Percentiles rank a stretch among this genome's conserved stretches.
phyloP scores from a whole-genome alignment of 2,329 filamentous ascomycete species.

The Cadophora malorum region DNA sequence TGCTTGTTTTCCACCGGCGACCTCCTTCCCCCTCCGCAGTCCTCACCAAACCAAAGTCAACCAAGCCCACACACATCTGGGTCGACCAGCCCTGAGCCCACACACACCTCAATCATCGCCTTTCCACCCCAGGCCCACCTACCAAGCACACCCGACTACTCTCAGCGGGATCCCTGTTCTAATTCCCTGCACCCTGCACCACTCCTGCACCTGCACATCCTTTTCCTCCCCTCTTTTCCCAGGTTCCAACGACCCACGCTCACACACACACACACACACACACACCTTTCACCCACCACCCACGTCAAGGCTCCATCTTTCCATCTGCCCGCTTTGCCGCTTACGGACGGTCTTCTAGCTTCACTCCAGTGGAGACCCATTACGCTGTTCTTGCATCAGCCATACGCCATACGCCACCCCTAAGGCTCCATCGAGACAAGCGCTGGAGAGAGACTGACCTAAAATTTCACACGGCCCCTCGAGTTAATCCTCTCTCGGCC shows the following conservation, averaged over 20 bases:
- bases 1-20: not conserved
- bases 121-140: constrained; percentile 3
- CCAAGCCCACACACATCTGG: not conserved
- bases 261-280: not conserved
- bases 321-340: constrained; percentile 25
- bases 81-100: not conserved
- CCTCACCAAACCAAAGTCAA: not conserved
- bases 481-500: constrained; percentile 38
- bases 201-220: not conserved
- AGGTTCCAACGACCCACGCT: not conserved
- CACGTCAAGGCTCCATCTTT: not conserved
- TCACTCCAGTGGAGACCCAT: constrained; percentile 22
- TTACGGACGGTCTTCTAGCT: constrained; percentile 12
- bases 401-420: constrained; percentile 30
- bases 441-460: constrained; percentile 26
- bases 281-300: not conserved
- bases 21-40: not conserved
- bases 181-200: not conserved
- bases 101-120: not conserved
- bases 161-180: not conserved
- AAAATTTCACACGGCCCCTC: constrained; percentile 30
- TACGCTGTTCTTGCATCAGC: constrained; percentile 37
- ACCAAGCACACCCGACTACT: not conserved
- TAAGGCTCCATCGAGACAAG: constrained; percentile 29
- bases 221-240: not conserved